Base-by-base conservation (phyloP, 768 basidiomycete genomes). In the Suillus lakei region DNA sequence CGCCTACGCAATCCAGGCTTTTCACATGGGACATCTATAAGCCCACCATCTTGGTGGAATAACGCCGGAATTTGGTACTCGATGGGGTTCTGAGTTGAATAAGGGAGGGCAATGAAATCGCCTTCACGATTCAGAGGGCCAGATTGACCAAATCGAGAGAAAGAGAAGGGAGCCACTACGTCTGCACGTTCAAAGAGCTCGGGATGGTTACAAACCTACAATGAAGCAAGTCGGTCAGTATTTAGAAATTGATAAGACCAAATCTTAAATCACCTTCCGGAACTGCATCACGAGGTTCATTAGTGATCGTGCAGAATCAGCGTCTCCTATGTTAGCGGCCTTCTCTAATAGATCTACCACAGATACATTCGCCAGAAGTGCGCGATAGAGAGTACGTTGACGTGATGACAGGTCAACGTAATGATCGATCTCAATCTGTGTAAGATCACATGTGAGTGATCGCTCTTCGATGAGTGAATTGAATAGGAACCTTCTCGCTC, bases 241-340 rank as follows among this genome's bases (percentile, higher is more conserved):
- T 28, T 58, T 56, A 41, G 43, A 60, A 54, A 66, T n/a, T 30
- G 36, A 36, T n/a, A 32, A 64, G 55, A 38, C 48, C 50, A 58
- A 16, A 38, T 3, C 38, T 44, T 28, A 64, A n/a, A 78, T 32
- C 62, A 93, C 95, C 84, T 99, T 99, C 70, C 98, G 90, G 84
- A 99, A 99, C 76, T 99, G 98, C 98, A 99, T 99, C 67, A 99
- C 98, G 66, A 99, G 85, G 78, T 99, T 99, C 97, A 99, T 99
- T 66, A 99, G 81, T 8, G 95, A 94, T 61, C 95, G 90, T 60
- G 96, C 95, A 36, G 93, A 94, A 69, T 96, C 93, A 7, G 88
- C 92, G 71, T 97, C 95, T 18, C 95, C 92, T 66, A 95, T 88
- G 69, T 93, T 93, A 4, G 93, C 90, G 12, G 98, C 96, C 76